Conservation (phyloP, 768 basidiomycete genomes). For the Phaffia australis region DNA sequence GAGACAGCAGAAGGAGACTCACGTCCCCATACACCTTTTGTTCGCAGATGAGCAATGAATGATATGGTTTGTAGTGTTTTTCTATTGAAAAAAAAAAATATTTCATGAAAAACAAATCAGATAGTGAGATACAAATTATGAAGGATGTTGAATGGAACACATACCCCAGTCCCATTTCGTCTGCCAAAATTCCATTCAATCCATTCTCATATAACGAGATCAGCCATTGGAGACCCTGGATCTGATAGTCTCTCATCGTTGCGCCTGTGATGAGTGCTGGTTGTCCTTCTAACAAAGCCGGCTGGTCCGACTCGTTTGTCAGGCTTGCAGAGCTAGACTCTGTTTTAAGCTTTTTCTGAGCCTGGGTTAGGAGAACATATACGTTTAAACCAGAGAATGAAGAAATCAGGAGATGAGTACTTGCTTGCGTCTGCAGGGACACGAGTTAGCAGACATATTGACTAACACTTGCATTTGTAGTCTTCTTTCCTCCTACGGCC, state of each 20-base stretch:
- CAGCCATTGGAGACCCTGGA: conserved; percentile 95
- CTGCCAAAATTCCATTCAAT: conserved; percentile 48
- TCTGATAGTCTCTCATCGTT: conserved; percentile 75
- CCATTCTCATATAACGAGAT: conserved; percentile 47
- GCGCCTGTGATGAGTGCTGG: conserved; percentile 73
- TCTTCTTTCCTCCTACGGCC: background rate
- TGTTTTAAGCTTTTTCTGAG: conserved; percentile 1
- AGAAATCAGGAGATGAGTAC: background rate
- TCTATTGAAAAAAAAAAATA: background rate
- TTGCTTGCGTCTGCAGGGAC: background rate
- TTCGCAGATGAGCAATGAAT: conserved; percentile 79
- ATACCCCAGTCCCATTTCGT: conserved; percentile 88
- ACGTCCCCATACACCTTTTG: conserved; percentile 40
- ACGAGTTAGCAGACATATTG: background rate
- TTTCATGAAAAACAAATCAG: conserved; percentile 4
- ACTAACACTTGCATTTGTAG: background rate
- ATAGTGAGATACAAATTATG: background rate
- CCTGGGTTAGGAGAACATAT: background rate
- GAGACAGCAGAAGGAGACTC: background rate
- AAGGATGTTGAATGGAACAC: background rate
- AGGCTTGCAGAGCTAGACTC: background rate
- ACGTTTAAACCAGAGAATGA: conserved; percentile 22
- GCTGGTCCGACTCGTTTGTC: conserved; percentile 5
- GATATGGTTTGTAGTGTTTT: conserved; percentile 92
- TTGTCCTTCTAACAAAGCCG: conserved; percentile 46